These are phyloP conservation scores for Karstenula rhodostoma DNA, from an alignment of 2,329 filamentous ascomycete genomes.

Conservation along the genomic window DNA sequence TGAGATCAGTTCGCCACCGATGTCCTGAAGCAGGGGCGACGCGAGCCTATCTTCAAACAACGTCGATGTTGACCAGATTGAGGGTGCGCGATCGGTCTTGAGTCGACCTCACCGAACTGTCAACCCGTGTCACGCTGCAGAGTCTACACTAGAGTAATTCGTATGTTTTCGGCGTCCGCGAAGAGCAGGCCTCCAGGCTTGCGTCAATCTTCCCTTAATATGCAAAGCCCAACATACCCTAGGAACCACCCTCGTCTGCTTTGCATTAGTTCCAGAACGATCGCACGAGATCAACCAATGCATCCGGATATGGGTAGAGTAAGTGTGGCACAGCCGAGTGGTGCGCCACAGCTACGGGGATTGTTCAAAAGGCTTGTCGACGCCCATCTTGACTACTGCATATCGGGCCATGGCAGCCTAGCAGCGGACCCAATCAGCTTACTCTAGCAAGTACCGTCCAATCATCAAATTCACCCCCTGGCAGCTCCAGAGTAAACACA, in stretches of 20 bases:
- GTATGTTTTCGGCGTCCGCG: conserved; percentile 7
- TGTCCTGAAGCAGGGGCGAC: neutral
- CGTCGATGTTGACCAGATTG: neutral
- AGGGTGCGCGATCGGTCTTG: neutral
- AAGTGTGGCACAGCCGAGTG: conserved; percentile 9
- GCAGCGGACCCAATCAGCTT: conserved; percentile 3
- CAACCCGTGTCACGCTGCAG: neutral
- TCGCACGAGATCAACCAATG: neutral
- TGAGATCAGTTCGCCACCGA: conserved; percentile 1
- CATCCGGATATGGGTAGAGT: conserved; percentile 1
- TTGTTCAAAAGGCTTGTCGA: neutral
- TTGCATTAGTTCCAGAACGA: conserved; percentile 2
- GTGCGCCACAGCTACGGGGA: conserved; percentile 7
- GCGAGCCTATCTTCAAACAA: conserved; percentile 1
- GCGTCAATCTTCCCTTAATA: neutral
- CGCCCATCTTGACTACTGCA: conserved; percentile 1
- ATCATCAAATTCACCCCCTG: neutral
- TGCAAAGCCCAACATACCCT: neutral
- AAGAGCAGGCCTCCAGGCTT: neutral
- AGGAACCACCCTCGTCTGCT: neutral
- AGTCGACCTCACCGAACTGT: neutral
- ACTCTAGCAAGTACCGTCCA: neutral
- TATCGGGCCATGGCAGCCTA: neutral
- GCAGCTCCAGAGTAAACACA: conserved; percentile 3
- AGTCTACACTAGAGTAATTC: neutral